phyloP scores from a whole-genome alignment of 2,329 filamentous ascomycete species.

The Paracamarosporium sp. region DNA sequence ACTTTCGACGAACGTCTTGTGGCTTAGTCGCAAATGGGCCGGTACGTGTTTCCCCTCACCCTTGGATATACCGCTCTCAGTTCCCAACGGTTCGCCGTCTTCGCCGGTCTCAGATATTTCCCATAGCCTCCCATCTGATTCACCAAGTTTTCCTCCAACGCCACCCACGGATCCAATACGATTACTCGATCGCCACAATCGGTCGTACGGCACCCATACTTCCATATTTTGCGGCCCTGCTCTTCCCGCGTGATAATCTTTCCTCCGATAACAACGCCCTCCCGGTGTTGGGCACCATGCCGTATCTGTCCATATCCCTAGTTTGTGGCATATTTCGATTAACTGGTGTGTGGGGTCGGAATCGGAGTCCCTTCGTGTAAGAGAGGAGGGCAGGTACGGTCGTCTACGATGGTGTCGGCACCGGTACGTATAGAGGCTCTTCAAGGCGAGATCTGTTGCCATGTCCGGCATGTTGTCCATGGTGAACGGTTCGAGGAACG shows the following conservation, averaged over 20 bases:
- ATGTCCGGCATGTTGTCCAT: conserved; percentile 51
- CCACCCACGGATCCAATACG: conserved; percentile 58
- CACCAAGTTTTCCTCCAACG: conserved; percentile 32
- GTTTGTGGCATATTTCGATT: conserved; percentile 63
- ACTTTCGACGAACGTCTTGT: conserved; percentile 60
- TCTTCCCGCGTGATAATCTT: conserved; percentile 63
- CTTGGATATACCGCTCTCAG: conserved; percentile 50
- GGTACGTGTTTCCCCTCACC: conserved; percentile 63
- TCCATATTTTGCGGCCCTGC: conserved; percentile 62
- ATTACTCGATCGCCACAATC: conserved; percentile 65
- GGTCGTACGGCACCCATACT: conserved; percentile 68
- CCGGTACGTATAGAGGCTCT: conserved; percentile 67
- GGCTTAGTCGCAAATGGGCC: conserved; percentile 61
- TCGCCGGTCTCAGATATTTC: conserved; percentile 62
- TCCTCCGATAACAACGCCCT: conserved; percentile 61
- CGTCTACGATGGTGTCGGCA: conserved; percentile 68
- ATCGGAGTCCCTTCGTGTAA: conserved; percentile 64
- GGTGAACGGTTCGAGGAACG: conserved; percentile 57
- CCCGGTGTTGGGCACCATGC: conserved; percentile 67
- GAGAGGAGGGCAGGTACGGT: conserved; percentile 64
- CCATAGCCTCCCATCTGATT: conserved; percentile 61
- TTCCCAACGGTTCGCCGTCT: conserved; percentile 63
- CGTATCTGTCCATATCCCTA: conserved; percentile 68
- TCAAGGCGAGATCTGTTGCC: conserved; percentile 58
- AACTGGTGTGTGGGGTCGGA: conserved; percentile 67